Base-by-base conservation (phyloP, 768 basidiomycete species). In the Cubamyces sp. region DNA sequence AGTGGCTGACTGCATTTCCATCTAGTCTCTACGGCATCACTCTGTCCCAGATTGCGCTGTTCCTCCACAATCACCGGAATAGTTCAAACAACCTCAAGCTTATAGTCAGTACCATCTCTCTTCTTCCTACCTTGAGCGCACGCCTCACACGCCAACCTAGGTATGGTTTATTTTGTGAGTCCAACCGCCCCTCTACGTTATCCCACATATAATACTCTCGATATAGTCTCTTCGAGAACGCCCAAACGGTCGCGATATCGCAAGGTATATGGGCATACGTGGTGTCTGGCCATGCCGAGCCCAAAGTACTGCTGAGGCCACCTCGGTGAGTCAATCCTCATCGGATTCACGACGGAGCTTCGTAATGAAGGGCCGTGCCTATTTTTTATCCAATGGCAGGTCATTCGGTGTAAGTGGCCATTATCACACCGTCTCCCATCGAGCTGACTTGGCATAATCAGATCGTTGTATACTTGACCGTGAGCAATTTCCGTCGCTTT, bases 91-190 rank as follows among this genome's bases (percentile, higher is more conserved):
- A 9, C n/a, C 34, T 47, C 1, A 47, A 23, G 21, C 34, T 21
- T 12, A 25, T 57, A 6, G 55, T 57, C 4, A 45, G 54, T 54
- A 43, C 16, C 7, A 3, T 1, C 18, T 21, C 11, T 23, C 28
- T 28, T 21, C 4, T 18, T 54, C 40, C 8, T 25, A 2, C 4
- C 6, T 37, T 18, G 9, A 18, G n/a, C 30, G 1, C 37, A 9
- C 5, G 3, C 34, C n/a, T n/a, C 21, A n/a, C 21, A 2, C 26
- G 2, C 9, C 5, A 18, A 18, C 18, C 4, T 48, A 56, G 55
- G 55, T 37, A 15, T 57, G 55, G 55, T 9, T 21, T 15, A 12
- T 57, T 1, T 57, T 47, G 55, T 57, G 25, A 15, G 53, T 43
- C 21, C 18, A 11, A 1, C 14, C 11, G 34, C 15, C 15, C 7